Evolutionary conservation across 345 rosid genomes (phyloP).

Genomic region (Nephelium lappaceum): DNA sequence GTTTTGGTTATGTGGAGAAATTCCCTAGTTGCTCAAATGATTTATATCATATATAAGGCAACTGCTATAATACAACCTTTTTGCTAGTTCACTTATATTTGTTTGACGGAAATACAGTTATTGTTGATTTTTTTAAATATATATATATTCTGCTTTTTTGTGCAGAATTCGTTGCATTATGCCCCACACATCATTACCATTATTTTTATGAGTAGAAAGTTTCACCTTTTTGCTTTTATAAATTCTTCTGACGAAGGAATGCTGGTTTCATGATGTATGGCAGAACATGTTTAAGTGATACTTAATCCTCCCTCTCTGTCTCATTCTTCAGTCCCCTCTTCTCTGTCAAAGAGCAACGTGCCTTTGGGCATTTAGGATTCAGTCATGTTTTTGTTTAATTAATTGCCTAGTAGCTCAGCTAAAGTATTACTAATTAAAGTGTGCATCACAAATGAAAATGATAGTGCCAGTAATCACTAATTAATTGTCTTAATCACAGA

Average conservation of each 20-base stretch:
- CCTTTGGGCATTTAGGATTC: not conserved
- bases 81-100: not conserved
- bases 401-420: not conserved
- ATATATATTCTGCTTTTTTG: not conserved
- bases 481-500: not conserved
- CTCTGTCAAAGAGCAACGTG: not conserved
- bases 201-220: not conserved
- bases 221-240: not conserved
- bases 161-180: not conserved
- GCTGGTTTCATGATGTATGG: not conserved
- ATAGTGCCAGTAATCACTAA: not conserved
- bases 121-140: not conserved
- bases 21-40: not conserved
- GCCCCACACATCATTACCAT: not conserved
- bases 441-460: not conserved
- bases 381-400: not conserved
- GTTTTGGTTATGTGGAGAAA: slow-evolving; percentile 2
- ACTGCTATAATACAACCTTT: not conserved
- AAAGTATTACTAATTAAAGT: not conserved
- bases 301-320: no score
- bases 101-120: slow-evolving; percentile 1
- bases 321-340: not conserved
- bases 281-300: not conserved
- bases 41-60: not conserved
- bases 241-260: slow-evolving; percentile 10